A percentile compares a stretch with the other conserved stretches of the same genome.
Evolutionary conservation across 768 basidiomycete species (phyloP).

Genomic region (Boletus subcaerulescens): DNA sequence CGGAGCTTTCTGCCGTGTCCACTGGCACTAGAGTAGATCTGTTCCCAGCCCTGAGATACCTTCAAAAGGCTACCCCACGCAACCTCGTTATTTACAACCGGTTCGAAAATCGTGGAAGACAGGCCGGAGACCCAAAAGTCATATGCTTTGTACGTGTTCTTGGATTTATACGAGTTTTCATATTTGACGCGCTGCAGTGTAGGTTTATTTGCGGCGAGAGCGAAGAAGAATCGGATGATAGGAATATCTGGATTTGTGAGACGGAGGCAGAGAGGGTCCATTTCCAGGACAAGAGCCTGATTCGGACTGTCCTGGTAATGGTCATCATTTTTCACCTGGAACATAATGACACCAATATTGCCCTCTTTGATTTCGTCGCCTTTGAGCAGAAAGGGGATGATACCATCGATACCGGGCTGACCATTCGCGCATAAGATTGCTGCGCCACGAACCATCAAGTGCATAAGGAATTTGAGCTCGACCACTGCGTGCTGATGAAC

Average conservation of each 20-base stretch:
- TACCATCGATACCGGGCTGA: background rate
- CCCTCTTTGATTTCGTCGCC: background rate
- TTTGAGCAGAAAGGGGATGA: background rate
- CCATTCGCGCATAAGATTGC: too few species aligned
- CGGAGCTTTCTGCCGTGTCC: too few species aligned
- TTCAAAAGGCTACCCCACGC: too few species aligned
- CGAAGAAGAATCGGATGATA: background rate
- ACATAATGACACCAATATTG: background rate
- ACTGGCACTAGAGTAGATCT: too few species aligned
- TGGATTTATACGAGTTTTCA: too few species aligned
- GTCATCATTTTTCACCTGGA: background rate
- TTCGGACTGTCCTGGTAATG: too few species aligned
- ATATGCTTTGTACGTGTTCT: background rate
- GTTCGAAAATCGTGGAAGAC: background rate
- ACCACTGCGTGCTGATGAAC: too few species aligned
- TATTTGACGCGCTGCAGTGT: background rate
- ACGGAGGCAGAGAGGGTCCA: background rate
- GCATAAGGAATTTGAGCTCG: too few species aligned
- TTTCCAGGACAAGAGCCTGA: fast-evolving
- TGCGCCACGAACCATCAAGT: too few species aligned
- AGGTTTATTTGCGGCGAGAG: background rate
- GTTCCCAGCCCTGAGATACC: too few species aligned
- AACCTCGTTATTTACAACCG: background rate
- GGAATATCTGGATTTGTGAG: background rate
- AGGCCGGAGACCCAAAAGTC: background rate